phyloP scores from a whole-genome alignment of 495 filamentous ascomycete species.

The Poronia punctata region DNA sequence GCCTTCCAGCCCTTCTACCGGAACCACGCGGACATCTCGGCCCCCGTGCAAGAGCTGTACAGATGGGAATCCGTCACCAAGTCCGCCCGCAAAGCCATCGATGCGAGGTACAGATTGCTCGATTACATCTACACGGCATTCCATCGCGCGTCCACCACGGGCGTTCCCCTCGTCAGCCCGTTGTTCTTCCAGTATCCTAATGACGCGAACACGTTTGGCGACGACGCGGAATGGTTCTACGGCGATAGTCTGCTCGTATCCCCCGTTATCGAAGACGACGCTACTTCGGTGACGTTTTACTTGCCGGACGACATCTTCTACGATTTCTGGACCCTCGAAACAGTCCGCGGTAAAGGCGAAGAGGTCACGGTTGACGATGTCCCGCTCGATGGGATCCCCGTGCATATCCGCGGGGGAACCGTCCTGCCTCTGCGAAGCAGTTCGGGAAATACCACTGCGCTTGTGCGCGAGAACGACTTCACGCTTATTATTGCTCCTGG shows the following conservation, averaged over 20 bases:
- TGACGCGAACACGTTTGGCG: conserved; percentile 53
- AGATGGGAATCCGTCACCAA: conserved; percentile 56
- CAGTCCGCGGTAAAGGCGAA: conserved; percentile 47
- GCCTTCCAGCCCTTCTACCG: conserved; percentile 81
- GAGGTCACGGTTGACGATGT: conserved; percentile 46
- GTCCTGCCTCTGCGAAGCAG: conserved; percentile 57
- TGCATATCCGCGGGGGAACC: conserved; percentile 62
- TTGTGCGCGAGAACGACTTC: conserved; percentile 58
- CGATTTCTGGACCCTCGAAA: conserved; percentile 59
- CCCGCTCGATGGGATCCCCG: conserved; percentile 59
- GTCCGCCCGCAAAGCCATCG: conserved; percentile 64
- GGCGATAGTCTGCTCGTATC: conserved; percentile 61
- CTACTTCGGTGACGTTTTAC: conserved; percentile 63
- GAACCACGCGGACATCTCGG: conserved; percentile 48
- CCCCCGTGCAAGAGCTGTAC: conserved; percentile 68
- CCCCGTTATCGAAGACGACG: conserved; percentile 56
- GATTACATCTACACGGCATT: conserved; percentile 70
- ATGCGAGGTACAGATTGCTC: conserved; percentile 57
- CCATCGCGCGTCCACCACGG: conserved; percentile 50
- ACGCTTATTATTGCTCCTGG: conserved; percentile 61
- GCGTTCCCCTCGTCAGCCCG: conserved; percentile 58
- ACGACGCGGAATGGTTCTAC: conserved; percentile 67
- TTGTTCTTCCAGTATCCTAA: conserved; percentile 65
- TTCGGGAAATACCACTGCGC: conserved; percentile 62
- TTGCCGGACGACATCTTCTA: conserved; percentile 71